A percentile compares a stretch with the other conserved stretches of the same genome.
Conservation (phyloP, 345 rosid species). For the Mallotus nudiflorus region DNA sequence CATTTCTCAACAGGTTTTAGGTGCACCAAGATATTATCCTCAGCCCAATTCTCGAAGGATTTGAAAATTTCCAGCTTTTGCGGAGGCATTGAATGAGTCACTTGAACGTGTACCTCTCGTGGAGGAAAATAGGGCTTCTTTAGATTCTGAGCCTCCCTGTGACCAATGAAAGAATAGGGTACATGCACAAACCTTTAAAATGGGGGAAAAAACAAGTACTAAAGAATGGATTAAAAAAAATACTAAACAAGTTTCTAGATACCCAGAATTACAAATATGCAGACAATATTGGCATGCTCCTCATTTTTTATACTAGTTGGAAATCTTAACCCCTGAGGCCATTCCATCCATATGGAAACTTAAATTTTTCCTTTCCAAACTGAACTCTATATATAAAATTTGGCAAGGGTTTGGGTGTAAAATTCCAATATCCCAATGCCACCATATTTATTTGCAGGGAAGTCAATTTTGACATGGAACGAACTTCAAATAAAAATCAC, state of each 20-base stretch:
- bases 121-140: constrained; percentile 18
- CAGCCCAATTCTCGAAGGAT: constrained; percentile 27
- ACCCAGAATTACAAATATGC: neutral
- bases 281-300: neutral
- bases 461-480: neutral
- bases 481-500: neutral
- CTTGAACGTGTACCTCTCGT: constrained; percentile 22
- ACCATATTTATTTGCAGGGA: neutral
- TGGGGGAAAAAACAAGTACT: neutral
- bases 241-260: neutral
- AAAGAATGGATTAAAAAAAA: neutral
- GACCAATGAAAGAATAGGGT: constrained; percentile 1
- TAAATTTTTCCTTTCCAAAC: neutral
- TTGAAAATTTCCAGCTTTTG: constrained; percentile 29
- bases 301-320: neutral
- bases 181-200: neutral
- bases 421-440: too few relatives aligned
- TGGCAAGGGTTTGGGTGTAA: neutral
- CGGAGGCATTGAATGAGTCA: constrained; percentile 23
- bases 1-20: constrained; percentile 35
- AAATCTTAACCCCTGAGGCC: neutral
- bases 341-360: neutral
- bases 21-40: constrained; percentile 20
- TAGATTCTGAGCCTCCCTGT: constrained; percentile 17
- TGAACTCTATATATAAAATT: neutral